Conservation (phyloP, 352 stramenopile species). For the Phytophthora rubi region DNA sequence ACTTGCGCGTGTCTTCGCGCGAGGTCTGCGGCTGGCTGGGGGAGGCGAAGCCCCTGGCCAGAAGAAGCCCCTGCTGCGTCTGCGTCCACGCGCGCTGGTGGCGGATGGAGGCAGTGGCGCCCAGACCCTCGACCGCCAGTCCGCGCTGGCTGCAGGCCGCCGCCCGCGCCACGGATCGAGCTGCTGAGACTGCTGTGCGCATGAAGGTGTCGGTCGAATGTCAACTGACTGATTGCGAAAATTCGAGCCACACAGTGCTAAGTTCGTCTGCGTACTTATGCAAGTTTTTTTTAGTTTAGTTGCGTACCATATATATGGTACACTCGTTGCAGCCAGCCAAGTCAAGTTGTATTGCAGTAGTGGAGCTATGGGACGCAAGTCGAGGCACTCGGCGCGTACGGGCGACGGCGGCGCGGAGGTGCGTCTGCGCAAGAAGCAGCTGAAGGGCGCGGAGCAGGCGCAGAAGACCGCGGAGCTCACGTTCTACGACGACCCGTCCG, state of each 20-base stretch:
- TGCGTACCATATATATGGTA: neutral
- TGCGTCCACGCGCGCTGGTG: neutral
- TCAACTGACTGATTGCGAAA: neutral
- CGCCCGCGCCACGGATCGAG: conserved; percentile 17
- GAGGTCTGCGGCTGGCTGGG: conserved; percentile 5
- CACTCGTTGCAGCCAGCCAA: conserved; percentile 24
- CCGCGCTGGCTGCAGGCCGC: conserved; percentile 19
- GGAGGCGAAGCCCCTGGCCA: conserved; percentile 19
- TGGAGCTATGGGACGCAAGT: conserved; percentile 71
- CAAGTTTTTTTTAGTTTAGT: neutral
- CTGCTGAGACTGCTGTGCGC: conserved; percentile 12
- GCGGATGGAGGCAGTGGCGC: conserved; percentile 12
- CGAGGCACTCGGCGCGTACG: conserved; percentile 72
- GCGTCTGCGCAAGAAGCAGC: conserved; percentile 68
- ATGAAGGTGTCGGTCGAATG: conserved; percentile 9
- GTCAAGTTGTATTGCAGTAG: conserved; percentile 2
- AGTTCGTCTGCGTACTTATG: conserved; percentile 10
- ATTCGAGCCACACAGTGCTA: conserved; percentile 16
- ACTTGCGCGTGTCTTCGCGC: conserved; percentile 44
- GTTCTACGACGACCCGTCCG: conserved; percentile 87
- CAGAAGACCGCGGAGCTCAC: conserved; percentile 78
- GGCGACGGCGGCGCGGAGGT: conserved; percentile 80
- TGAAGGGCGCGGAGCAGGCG: conserved; percentile 61
- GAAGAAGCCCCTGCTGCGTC: conserved; percentile 7
- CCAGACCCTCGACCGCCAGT: conserved; percentile 6